Conservation (phyloP, 176 grass and related monocot genomes). For the Aegilops umbellulata region DNA sequence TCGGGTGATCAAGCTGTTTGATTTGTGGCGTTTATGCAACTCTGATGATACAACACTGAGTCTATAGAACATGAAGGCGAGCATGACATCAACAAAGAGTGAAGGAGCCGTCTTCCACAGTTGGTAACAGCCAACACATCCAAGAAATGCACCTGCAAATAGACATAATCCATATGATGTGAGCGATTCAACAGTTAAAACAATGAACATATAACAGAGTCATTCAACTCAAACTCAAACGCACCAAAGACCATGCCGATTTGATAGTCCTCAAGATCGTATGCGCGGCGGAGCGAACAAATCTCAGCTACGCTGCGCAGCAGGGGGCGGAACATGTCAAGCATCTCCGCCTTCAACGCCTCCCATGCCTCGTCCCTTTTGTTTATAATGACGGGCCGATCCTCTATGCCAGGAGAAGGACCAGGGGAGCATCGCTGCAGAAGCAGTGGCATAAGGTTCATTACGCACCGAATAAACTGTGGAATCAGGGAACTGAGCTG, state of each 20-base stretch:
- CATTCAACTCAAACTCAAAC: neutral
- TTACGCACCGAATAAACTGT: neutral
- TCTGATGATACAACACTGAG: neutral
- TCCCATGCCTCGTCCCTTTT: neutral
- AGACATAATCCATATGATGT: neutral
- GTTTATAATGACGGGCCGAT: neutral
- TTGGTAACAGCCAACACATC: neutral
- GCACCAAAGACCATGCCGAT: constrained; percentile 5
- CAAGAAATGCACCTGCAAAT: neutral
- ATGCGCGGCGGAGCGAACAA: neutral
- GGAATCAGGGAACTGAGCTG: neutral
- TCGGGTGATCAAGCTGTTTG: too few relatives aligned
- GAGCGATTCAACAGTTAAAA: neutral
- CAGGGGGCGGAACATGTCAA: neutral
- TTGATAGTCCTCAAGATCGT: constrained; percentile 2
- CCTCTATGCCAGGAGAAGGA: neutral
- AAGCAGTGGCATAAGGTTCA: neutral
- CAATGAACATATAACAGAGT: neutral
- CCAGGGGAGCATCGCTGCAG: neutral
- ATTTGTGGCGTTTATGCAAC: too few relatives aligned
- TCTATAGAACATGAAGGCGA: neutral
- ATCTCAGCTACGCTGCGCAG: neutral
- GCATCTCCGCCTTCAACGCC: neutral
- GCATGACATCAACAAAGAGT: neutral
- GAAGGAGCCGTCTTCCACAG: neutral